Evolutionary conservation across 495 filamentous ascomycete species (phyloP).

Genomic region (Sphaerosporella brunnea): DNA sequence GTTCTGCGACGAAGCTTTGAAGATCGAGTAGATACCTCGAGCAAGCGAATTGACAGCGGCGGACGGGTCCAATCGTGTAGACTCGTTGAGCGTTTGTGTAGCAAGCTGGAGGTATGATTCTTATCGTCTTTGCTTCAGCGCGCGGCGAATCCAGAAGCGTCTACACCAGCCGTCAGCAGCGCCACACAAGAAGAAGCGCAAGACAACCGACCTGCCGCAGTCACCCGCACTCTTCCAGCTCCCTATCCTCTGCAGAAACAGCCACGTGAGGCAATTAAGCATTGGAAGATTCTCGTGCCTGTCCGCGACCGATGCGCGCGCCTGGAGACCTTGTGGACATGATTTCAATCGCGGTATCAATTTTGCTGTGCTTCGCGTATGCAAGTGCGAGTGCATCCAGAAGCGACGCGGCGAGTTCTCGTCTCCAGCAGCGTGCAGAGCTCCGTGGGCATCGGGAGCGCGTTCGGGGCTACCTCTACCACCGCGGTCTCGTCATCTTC

Average conservation of each 20-base stretch:
- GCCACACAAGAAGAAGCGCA: conserved; percentile 1
- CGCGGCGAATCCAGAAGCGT: neutral
- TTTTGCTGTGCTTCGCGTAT: conserved; percentile 88
- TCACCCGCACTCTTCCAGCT: conserved; percentile 42
- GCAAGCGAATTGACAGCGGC: conserved; percentile 78
- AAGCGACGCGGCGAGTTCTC: conserved; percentile 71
- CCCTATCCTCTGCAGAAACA: conserved; percentile 78
- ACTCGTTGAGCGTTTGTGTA: conserved; percentile 79
- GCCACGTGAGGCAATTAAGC: conserved; percentile 71
- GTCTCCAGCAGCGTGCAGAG: conserved; percentile 80
- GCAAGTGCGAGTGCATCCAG: conserved; percentile 90
- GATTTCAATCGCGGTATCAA: conserved; percentile 89
- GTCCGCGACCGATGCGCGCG: conserved; percentile 35
- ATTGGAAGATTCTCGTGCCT: conserved; percentile 71
- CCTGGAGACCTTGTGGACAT: conserved; percentile 62
- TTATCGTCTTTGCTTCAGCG: conserved; percentile 77
- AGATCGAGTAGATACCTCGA: conserved; percentile 73
- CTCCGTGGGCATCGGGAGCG: conserved; percentile 86
- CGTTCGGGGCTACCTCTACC: conserved; percentile 82
- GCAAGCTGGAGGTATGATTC: conserved; percentile 84
- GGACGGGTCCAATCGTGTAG: conserved; percentile 76
- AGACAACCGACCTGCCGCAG: neutral
- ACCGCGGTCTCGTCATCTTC: conserved; percentile 59
- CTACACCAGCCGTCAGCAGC: neutral
- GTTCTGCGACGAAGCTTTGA: conserved; percentile 61